Conservation (phyloP, 352 stramenopile genomes). For the Globisporangium paddicum region DNA sequence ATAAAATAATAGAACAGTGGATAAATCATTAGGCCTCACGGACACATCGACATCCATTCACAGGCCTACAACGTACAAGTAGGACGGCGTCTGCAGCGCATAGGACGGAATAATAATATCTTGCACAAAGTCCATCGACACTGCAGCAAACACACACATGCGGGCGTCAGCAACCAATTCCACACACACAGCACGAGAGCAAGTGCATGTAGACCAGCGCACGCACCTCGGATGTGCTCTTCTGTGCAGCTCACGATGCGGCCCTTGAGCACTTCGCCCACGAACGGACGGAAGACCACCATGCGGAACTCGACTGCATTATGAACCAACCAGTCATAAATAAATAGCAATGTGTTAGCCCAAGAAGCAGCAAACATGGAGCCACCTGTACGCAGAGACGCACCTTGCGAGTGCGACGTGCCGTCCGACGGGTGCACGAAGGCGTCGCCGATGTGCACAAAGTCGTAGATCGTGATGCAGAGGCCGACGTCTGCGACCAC, state of each 20-base stretch:
- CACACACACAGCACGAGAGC: neutral
- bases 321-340: too few relatives aligned
- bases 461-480: slow-evolving; percentile 88
- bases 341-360: too few relatives aligned
- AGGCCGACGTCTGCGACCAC: slow-evolving; percentile 85
- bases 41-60: too few relatives aligned
- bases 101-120: slow-evolving; percentile 89
- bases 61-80: slow-evolving; percentile 48
- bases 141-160: slow-evolving; percentile 14
- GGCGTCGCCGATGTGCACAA: slow-evolving; percentile 82
- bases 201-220: neutral
- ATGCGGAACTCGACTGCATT: slow-evolving; percentile 86
- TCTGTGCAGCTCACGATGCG: slow-evolving; percentile 88
- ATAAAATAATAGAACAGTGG: too few relatives aligned
- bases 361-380: neutral
- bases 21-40: too few relatives aligned
- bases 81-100: slow-evolving; percentile 82
- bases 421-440: slow-evolving; percentile 84
- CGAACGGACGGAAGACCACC: slow-evolving; percentile 85
- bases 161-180: neutral
- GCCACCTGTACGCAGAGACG: neutral
- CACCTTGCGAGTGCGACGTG: slow-evolving; percentile 81
- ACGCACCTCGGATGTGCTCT: slow-evolving; percentile 77
- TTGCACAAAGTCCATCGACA: slow-evolving; percentile 90
- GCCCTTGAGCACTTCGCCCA: slow-evolving; percentile 86